Conservation (phyloP, 2,329 filamentous ascomycete genomes). For the Gaeumannomyces sp. region DNA sequence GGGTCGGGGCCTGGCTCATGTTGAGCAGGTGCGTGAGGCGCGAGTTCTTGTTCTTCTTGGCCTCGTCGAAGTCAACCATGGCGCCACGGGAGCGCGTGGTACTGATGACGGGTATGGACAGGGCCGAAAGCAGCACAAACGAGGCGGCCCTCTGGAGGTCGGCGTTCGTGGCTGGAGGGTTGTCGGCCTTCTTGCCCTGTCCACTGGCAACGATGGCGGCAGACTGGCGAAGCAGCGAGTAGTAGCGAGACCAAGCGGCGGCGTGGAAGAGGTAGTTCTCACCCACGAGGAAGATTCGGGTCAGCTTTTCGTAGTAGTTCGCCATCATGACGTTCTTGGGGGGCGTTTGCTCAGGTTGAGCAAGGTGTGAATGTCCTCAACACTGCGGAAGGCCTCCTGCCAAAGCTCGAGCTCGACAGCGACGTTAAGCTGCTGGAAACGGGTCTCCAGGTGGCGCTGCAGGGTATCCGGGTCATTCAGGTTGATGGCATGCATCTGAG, state of each 20-base stretch:
- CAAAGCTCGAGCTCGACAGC: constrained; percentile 96
- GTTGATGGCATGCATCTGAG: constrained; percentile 99
- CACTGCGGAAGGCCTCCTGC: constrained; percentile 99
- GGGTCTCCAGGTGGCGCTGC: constrained; percentile 93
- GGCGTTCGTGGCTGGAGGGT: constrained; percentile 79
- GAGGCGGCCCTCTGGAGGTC: constrained; percentile 93
- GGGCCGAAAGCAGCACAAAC: constrained; percentile 87
- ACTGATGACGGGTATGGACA: constrained; percentile 99
- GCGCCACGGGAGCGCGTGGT: constrained; percentile 92
- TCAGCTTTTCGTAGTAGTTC: constrained; percentile 99
- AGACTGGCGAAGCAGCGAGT: constrained; percentile 90
- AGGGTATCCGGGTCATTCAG: constrained; percentile 95
- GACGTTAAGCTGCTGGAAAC: constrained; percentile 97
- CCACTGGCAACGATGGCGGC: constrained; percentile 75
- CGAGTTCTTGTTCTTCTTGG: constrained; percentile 97
- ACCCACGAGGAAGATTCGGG: constrained; percentile 95
- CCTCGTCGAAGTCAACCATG: constrained; percentile 93
- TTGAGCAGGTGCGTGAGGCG: constrained; percentile 92
- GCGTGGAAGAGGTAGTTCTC: constrained; percentile 99
- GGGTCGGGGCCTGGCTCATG: constrained; percentile 84
- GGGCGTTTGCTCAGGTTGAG: constrained; percentile 97
- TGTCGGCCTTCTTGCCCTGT: constrained; percentile 88
- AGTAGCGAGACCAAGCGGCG: constrained; percentile 94
- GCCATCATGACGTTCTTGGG: constrained; percentile 99
- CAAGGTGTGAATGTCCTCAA: constrained; percentile 97